Evolutionary conservation across 2,329 filamentous ascomycete species (phyloP).

Genomic region (Neurospora sp.): DNA sequence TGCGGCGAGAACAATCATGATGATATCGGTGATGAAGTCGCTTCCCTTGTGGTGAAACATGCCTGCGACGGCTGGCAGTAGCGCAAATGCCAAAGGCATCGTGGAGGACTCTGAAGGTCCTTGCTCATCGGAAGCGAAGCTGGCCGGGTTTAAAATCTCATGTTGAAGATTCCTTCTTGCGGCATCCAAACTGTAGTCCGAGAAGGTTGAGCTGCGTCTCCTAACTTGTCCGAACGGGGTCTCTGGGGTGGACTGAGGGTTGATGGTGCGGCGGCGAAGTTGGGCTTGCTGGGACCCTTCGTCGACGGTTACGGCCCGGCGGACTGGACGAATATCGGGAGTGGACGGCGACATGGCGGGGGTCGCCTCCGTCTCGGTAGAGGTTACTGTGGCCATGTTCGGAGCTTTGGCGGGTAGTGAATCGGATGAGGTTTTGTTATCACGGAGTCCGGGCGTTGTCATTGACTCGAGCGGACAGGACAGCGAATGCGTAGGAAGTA

Average conservation of each 20-base stretch:
- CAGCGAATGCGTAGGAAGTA: not conserved
- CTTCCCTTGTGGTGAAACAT: constrained; percentile 78
- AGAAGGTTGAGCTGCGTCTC: constrained; percentile 68
- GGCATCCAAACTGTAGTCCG: constrained; percentile 62
- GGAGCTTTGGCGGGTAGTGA: not conserved
- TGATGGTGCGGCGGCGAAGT: constrained; percentile 1
- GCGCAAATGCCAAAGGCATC: constrained; percentile 70
- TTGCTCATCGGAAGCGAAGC: constrained; percentile 27
- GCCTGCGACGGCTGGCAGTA: constrained; percentile 78
- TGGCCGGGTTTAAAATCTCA: constrained; percentile 51
- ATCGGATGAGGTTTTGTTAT: too few species aligned
- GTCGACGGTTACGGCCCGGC: constrained; percentile 10
- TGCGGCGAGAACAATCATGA: constrained; percentile 67
- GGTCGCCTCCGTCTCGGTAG: not conserved
- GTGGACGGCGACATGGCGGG: constrained; percentile 7
- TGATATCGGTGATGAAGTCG: constrained; percentile 73
- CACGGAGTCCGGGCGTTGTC: not conserved
- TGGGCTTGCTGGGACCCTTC: constrained; percentile 3
- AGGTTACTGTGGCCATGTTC: not conserved
- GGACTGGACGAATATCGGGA: constrained; percentile 8
- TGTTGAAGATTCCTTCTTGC: constrained; percentile 55
- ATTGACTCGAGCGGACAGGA: not conserved
- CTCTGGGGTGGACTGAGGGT: constrained; percentile 7
- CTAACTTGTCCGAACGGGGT: constrained; percentile 26
- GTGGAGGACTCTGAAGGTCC: constrained; percentile 66